Conservation (phyloP, 139 green algal species). For the Bryopsis sp. region DNA sequence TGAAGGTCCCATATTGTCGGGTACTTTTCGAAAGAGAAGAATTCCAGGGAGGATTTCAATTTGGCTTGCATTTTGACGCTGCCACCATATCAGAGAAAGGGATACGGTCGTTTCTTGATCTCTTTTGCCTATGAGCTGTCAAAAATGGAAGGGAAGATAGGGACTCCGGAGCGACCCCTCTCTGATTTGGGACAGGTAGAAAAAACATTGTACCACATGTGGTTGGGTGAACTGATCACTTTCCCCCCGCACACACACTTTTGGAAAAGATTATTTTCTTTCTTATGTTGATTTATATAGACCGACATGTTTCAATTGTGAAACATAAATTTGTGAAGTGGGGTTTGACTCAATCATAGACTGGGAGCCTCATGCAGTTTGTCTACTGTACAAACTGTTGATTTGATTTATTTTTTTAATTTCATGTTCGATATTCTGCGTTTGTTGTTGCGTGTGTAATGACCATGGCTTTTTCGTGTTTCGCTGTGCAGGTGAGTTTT, state of each 20-base stretch:
- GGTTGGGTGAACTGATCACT: too few relatives aligned
- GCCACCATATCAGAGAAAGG: conserved; percentile 91
- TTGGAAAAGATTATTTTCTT: conserved; percentile 6
- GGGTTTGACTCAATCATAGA: neutral
- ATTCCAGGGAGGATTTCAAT: conserved; percentile 84
- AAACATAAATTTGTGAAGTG: too few relatives aligned
- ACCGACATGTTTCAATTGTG: too few relatives aligned
- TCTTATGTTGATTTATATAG: too few relatives aligned
- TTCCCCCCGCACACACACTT: neutral
- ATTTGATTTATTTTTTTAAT: neutral
- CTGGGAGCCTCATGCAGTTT: neutral
- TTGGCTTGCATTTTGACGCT: conserved; percentile 98
- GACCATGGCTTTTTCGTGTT: neutral
- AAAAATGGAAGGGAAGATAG: conserved; percentile 76
- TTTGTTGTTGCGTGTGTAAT: neutral
- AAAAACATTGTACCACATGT: too few relatives aligned
- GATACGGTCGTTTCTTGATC: conserved; percentile 98
- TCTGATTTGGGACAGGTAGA: conserved; percentile 84
- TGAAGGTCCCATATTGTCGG: conserved; percentile 64
- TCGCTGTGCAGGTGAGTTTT: conserved; percentile 71
- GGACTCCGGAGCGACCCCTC: conserved; percentile 92
- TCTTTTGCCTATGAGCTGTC: conserved; percentile 91
- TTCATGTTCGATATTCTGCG: neutral
- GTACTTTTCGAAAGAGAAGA: conserved; percentile 90
- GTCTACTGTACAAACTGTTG: neutral